These are phyloP conservation scores for Xylaria bambusicola DNA, from an alignment of 495 filamentous ascomycete species.

Conservation along the genomic window DNA sequence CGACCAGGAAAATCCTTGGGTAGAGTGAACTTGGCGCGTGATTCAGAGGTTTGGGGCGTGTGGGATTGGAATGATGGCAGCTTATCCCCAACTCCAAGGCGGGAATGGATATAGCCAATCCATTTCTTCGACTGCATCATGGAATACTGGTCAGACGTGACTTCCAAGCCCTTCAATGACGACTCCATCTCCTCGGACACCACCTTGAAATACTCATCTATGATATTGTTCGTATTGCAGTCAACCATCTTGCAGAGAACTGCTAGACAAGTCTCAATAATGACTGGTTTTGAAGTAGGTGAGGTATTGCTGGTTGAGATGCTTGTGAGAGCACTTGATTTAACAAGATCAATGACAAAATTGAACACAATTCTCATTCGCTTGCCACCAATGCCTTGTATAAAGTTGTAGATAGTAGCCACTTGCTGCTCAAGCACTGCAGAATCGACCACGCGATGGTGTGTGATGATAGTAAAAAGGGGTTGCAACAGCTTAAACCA, in stretches of 20 bases:
- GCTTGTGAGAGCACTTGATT: slow-evolving; percentile 11
- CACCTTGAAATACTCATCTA: slow-evolving; percentile 29
- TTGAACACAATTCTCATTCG: slow-evolving; percentile 33
- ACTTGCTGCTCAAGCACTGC: slow-evolving; percentile 37
- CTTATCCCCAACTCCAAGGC: slow-evolving; percentile 31
- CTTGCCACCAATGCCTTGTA: slow-evolving; percentile 31
- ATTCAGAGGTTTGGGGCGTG: slow-evolving; percentile 8
- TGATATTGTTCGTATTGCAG: slow-evolving; percentile 37
- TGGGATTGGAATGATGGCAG: slow-evolving; percentile 5
- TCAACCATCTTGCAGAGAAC: slow-evolving; percentile 36
- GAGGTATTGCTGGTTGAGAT: slow-evolving; percentile 5
- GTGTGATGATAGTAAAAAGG: slow-evolving; percentile 35
- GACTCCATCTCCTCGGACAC: slow-evolving; percentile 14
- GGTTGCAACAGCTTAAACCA: slow-evolving; percentile 32
- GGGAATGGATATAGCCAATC: slow-evolving; percentile 29
- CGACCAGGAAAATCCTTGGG: slow-evolving; percentile 53
- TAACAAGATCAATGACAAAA: slow-evolving; percentile 22
- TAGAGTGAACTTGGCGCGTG: slow-evolving; percentile 40
- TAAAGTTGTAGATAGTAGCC: slow-evolving; percentile 34
- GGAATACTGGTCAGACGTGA: slow-evolving; percentile 28
- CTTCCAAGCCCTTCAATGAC: slow-evolving; percentile 6
- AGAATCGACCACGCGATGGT: slow-evolving; percentile 32
- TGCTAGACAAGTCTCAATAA: slow-evolving; percentile 31
- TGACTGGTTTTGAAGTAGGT: slow-evolving; percentile 16
- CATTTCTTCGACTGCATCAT: slow-evolving; percentile 32